Conservation (phyloP, 2,329 filamentous ascomycete genomes). For the Diplodia seriata region DNA sequence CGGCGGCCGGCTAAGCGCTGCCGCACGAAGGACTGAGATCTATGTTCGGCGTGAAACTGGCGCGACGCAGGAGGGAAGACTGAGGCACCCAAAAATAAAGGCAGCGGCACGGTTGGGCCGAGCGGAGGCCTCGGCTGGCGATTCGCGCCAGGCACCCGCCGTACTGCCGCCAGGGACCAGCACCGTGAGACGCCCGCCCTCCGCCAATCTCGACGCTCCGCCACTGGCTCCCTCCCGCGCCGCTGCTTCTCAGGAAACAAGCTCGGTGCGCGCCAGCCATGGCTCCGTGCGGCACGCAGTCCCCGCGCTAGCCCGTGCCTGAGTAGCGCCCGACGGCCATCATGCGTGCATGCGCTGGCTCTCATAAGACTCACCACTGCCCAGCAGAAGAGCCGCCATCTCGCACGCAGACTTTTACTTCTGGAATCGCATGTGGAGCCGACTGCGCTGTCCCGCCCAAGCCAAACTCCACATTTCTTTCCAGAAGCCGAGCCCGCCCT, state of each 20-base stretch:
- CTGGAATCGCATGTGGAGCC: conserved; percentile 8
- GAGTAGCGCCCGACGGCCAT: conserved; percentile 22
- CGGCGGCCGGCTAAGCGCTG: neutral
- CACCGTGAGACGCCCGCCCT: conserved; percentile 9
- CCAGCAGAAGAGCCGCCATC: conserved; percentile 1
- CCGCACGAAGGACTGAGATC: neutral
- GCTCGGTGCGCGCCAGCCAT: conserved; percentile 22
- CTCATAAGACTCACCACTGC: neutral
- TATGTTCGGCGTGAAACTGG: conserved; percentile 1
- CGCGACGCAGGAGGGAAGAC: neutral
- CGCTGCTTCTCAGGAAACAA: conserved; percentile 19
- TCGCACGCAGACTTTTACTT: neutral
- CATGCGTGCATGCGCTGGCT: conserved; percentile 19
- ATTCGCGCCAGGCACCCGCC: conserved; percentile 17
- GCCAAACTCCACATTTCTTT: conserved; percentile 13
- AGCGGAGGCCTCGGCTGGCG: neutral
- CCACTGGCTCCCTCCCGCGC: conserved; percentile 5
- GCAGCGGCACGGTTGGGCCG: neutral
- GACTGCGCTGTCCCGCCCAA: conserved; percentile 12
- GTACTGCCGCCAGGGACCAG: neutral
- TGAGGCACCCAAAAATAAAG: conserved; percentile 20
- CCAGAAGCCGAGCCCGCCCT: conserved; percentile 15
- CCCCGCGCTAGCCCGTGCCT: conserved; percentile 25
- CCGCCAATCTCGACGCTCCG: conserved; percentile 22
- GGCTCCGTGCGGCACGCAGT: conserved; percentile 11